Base-by-base conservation (phyloP, 2,329 filamentous ascomycete genomes). In the Calonectria ilicicola region DNA sequence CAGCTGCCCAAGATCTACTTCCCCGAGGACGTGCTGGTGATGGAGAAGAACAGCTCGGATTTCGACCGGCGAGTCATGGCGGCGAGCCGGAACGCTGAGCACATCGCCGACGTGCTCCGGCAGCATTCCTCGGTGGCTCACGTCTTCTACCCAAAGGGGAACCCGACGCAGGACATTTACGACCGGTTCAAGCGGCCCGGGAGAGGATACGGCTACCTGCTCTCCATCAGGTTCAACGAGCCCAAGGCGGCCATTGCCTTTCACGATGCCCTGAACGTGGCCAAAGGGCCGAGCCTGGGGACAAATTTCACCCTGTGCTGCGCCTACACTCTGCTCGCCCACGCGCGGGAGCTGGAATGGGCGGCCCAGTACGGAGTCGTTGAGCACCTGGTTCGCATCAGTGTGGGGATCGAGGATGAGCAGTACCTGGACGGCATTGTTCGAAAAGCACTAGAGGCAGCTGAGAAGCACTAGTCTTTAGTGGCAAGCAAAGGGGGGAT, bases 211-310 rank as follows among this genome's bases (percentile, higher is more conserved):
- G 89, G 89, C 0, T 89, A 86, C 74, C 82, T 91, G 0, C 80
- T 91, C 14, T 86, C 82, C n/a, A 77, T 90, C 17, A 85, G 89
- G 27, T 87, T 91, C 63, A 79, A 81, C n/a, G 81, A 77, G 7
- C 23, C 75, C 75, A 72, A 72, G 17, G 79, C 80, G 0, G 84
- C 87, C 0, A 77, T 79, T 2, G 84, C 84, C 0, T 91, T 90
- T 66, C 89, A 88, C 74, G 85, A 90, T 68, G 82, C 81, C 27
- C 70, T 90, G 1, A 80, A 85, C 42, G 81, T 89, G 46, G 85
- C 87, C 75, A 84, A 86, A 27, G 88, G 88, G 0, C 88, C 88
- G 0, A 87, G 89, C 73, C 80, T 90, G 1, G 89, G 88, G 1
- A 88, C 87, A 2, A 87, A 87, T 72, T 81, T 85, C 60, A 89